phyloP scores from a whole-genome alignment of 139 green algal genomes.

The Picochlorum sp. region DNA sequence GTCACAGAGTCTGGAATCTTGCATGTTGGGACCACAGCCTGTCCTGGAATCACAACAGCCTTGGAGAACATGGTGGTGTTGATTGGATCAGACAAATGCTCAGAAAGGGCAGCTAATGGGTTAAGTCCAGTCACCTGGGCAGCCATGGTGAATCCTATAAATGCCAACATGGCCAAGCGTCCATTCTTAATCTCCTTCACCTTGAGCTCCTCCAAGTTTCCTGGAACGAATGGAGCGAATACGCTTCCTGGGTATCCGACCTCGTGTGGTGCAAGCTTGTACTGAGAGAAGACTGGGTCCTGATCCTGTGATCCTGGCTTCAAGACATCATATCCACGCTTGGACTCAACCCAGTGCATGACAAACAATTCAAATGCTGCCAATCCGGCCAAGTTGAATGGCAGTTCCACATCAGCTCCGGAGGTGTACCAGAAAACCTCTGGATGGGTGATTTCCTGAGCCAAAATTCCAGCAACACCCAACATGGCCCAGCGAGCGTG shows the following conservation, averaged over 20 bases:
- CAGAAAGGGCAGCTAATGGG: slow-evolving; percentile 52
- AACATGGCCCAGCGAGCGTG: slow-evolving; percentile 88
- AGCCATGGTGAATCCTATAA: slow-evolving; percentile 46
- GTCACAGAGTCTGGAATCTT: slow-evolving; percentile 43
- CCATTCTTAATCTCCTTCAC: slow-evolving; percentile 97
- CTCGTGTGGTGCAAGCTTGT: slow-evolving; percentile 62
- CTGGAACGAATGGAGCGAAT: slow-evolving; percentile 63
- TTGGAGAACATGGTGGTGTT: slow-evolving; percentile 66
- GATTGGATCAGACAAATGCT: slow-evolving; percentile 66
- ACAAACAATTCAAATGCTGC: slow-evolving; percentile 73
- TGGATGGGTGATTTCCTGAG: slow-evolving; percentile 38
- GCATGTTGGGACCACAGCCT: slow-evolving; percentile 42
- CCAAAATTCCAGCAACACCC: slow-evolving; percentile 76
- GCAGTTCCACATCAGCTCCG: slow-evolving; percentile 42
- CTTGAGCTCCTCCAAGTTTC: slow-evolving; percentile 72
- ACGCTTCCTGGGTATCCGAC: slow-evolving; percentile 45
- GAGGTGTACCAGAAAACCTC: slow-evolving; percentile 29
- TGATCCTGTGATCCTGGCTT: slow-evolving; percentile 71
- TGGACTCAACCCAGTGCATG: slow-evolving; percentile 77
- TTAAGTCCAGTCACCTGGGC: slow-evolving; percentile 62
- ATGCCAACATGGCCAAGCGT: slow-evolving; percentile 66
- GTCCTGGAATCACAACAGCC: slow-evolving; percentile 7
- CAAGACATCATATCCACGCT: slow-evolving; percentile 65
- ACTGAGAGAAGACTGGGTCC: slow-evolving; percentile 68
- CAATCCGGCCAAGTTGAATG: slow-evolving; percentile 65